Conservation (phyloP, 2,329 filamentous ascomycete species). For the Phoma sp. region DNA sequence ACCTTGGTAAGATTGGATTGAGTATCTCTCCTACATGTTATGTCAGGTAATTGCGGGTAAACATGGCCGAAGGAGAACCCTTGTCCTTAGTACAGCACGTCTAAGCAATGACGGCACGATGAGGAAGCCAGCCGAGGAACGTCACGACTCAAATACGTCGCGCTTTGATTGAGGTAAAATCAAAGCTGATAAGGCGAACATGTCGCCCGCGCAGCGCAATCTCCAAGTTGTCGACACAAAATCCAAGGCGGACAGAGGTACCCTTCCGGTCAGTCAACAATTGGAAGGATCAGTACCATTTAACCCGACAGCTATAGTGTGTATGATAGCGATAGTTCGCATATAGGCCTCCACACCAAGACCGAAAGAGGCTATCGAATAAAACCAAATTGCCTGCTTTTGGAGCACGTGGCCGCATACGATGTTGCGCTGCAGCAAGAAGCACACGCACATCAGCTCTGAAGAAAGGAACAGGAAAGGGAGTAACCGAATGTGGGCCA, state of each 20-base stretch:
- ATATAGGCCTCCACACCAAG: conserved; percentile 4
- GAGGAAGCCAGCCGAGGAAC: conserved; percentile 5
- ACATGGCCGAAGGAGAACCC: conserved; percentile 2
- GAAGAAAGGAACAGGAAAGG: conserved; percentile 25
- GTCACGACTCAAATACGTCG: conserved; percentile 13
- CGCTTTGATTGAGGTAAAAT: conserved; percentile 13
- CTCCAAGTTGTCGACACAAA: background rate
- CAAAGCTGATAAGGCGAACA: conserved; percentile 6
- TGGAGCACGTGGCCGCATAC: conserved; percentile 20
- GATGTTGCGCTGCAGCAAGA: conserved; percentile 21
- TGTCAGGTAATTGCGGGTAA: conserved; percentile 11
- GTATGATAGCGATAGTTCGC: conserved; percentile 27
- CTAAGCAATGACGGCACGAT: conserved; percentile 6
- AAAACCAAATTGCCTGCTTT: conserved; percentile 22
- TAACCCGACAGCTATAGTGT: conserved; percentile 24
- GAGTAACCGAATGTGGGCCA: conserved; percentile 26
- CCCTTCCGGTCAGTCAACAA: conserved; percentile 6
- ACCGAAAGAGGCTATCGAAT: conserved; percentile 16
- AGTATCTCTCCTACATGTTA: conserved; percentile 6
- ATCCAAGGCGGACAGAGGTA: conserved; percentile 7
- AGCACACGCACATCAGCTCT: conserved; percentile 17
- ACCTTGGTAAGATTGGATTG: background rate
- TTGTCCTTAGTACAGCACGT: conserved; percentile 4
- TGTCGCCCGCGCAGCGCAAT: conserved; percentile 5
- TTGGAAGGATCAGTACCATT: conserved; percentile 20